phyloP scores from a whole-genome alignment of 257 asterid genomes.

The Striga asiatica region DNA sequence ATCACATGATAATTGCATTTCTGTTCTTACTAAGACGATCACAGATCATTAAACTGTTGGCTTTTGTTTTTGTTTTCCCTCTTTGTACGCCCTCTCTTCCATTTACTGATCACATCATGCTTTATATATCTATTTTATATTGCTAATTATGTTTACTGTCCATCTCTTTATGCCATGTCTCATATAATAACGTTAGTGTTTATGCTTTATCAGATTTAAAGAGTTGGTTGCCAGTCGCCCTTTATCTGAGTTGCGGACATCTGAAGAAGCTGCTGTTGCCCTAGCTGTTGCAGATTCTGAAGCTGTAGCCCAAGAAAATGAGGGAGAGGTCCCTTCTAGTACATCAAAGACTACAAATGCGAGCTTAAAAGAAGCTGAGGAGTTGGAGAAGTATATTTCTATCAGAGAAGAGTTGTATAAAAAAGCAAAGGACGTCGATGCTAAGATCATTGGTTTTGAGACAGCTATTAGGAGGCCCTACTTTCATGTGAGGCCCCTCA shows the following conservation, averaged over 20 bases:
- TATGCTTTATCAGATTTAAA: constrained; percentile 52
- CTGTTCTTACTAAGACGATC: too few relatives aligned
- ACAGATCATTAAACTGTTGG: not conserved
- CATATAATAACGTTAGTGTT: constrained; percentile 8
- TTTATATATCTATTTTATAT: not conserved
- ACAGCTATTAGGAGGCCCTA: constrained; percentile 94
- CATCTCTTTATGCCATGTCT: not conserved
- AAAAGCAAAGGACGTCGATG: constrained; percentile 88
- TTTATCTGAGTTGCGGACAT: constrained; percentile 63
- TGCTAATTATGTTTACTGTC: too few relatives aligned
- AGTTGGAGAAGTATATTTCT: constrained; percentile 90
- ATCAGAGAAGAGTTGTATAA: constrained; percentile 79
- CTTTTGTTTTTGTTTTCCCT: not conserved
- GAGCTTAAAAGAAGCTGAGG: constrained; percentile 91
- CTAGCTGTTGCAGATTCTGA: constrained; percentile 40
- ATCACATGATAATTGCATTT: not conserved
- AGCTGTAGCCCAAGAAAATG: constrained; percentile 41
- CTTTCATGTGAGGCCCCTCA: constrained; percentile 92
- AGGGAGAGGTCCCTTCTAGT: constrained; percentile 54
- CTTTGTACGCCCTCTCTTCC: not conserved
- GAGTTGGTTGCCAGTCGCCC: constrained; percentile 95
- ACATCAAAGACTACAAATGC: constrained; percentile 46
- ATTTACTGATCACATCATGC: not conserved
- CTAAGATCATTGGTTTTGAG: constrained; percentile 88
- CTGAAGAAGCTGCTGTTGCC: constrained; percentile 71